Conservation (phyloP, 352 stramenopile species). For the Globisporangium echinulatum region DNA sequence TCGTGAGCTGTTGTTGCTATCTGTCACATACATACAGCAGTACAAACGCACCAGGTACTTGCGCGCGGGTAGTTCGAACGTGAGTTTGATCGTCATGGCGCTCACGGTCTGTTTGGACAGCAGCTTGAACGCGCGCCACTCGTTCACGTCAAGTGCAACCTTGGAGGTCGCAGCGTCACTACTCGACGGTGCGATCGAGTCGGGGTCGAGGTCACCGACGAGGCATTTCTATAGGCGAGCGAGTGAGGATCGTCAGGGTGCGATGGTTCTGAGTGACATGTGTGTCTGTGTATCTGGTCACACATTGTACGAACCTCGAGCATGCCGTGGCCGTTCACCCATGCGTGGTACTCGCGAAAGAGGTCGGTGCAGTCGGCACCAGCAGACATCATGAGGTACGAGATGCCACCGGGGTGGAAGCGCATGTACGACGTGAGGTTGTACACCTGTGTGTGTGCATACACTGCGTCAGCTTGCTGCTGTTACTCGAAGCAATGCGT, state of each 20-base stretch:
- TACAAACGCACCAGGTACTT: slow-evolving; percentile 46
- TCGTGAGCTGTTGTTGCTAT: too few species aligned
- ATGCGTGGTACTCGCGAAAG: slow-evolving; percentile 96
- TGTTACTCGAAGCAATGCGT: neutral
- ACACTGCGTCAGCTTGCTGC: too few species aligned
- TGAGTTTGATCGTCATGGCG: slow-evolving; percentile 60
- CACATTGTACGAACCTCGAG: slow-evolving; percentile 36
- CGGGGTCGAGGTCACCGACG: slow-evolving; percentile 55
- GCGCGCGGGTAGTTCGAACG: slow-evolving; percentile 57
- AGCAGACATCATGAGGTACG: slow-evolving; percentile 87
- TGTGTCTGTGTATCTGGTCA: neutral
- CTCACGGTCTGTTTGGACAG: slow-evolving; percentile 49
- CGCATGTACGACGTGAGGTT: slow-evolving; percentile 96
- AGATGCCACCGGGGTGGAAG: slow-evolving; percentile 96
- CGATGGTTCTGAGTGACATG: neutral
- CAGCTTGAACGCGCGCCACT: slow-evolving; percentile 66
- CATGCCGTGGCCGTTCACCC: slow-evolving; percentile 91
- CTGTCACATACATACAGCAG: neutral
- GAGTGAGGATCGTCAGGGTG: too few species aligned
- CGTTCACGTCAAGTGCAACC: slow-evolving; percentile 50
- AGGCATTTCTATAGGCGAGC: slow-evolving; percentile 56
- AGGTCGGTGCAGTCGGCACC: slow-evolving; percentile 93
- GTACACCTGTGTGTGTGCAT: slow-evolving; percentile 48
- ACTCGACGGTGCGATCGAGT: slow-evolving; percentile 22
- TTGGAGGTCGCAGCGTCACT: slow-evolving; percentile 17